Percentiles rank a stretch among this genome's conserved stretches.
phyloP scores from a whole-genome alignment of 805 yeast genomes.

The Wickerhamomyces chaumierensis region DNA sequence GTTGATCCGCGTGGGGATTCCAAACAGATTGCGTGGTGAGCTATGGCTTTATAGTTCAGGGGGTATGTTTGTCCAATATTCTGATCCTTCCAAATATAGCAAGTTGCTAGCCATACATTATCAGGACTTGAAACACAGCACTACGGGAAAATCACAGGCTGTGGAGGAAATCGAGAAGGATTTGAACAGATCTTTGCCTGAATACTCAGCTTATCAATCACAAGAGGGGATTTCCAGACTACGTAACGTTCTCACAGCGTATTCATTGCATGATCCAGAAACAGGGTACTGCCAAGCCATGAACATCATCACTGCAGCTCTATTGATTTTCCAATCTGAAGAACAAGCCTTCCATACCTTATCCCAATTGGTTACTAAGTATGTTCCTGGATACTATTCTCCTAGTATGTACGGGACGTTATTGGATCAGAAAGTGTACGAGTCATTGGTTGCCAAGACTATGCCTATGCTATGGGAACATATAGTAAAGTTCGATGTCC shows the following conservation, averaged over 20 bases:
- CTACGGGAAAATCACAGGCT: slow-evolving; percentile 62
- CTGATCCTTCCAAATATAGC: slow-evolving; percentile 48
- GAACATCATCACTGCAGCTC: slow-evolving; percentile 84
- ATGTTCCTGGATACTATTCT: slow-evolving; percentile 93
- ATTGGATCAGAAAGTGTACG: slow-evolving; percentile 89
- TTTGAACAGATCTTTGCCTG: slow-evolving; percentile 87
- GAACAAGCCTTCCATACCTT: slow-evolving; percentile 97
- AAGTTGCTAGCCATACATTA: slow-evolving; percentile 32
- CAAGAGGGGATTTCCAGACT: slow-evolving; percentile 77
- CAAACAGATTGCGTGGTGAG: slow-evolving; percentile 92
- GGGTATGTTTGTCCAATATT: slow-evolving; percentile 62
- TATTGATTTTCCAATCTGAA: slow-evolving; percentile 79
- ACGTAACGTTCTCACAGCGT: slow-evolving; percentile 83
- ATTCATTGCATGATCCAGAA: slow-evolving; percentile 94
- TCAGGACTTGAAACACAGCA: slow-evolving; percentile 25
- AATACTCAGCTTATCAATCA: slow-evolving; percentile 86
- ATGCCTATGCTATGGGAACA: slow-evolving; percentile 87
- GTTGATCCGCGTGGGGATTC: slow-evolving; percentile 81
- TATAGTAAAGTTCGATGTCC: slow-evolving; percentile 69
- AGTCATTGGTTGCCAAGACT: slow-evolving; percentile 75
- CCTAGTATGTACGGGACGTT: slow-evolving; percentile 96
- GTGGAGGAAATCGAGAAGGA: slow-evolving; percentile 96
- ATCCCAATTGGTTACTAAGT: slow-evolving; percentile 65
- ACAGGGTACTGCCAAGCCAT: slow-evolving; percentile 98
- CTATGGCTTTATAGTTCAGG: slow-evolving; percentile 92